These are phyloP conservation scores for Leishmania braziliensis DNA, from an alignment of 208 protist species.

Conservation along the genomic window DNA sequence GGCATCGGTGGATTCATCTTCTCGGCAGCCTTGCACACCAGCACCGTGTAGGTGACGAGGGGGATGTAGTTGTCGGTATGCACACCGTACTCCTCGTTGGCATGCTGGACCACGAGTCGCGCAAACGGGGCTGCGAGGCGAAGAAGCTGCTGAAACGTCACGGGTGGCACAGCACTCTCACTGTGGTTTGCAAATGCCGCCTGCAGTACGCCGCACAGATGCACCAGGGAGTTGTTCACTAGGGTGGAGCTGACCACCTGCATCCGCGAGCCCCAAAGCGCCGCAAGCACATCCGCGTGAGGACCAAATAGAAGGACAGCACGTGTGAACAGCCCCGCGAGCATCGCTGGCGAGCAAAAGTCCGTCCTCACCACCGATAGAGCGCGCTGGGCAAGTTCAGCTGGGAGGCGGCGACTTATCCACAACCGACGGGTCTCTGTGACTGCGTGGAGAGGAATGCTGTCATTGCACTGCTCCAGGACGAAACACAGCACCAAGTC, in stretches of 20 bases:
- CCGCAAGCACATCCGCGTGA: constrained; percentile 43
- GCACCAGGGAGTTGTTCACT: constrained; percentile 35
- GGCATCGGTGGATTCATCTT: constrained; percentile 36
- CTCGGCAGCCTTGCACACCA: constrained; percentile 20
- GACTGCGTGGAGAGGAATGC: constrained; percentile 33
- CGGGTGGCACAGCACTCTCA: constrained; percentile 1
- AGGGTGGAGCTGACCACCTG: constrained; percentile 32
- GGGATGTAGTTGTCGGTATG: constrained; percentile 69
- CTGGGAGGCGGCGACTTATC: constrained; percentile 13
- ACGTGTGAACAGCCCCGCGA: constrained; percentile 55
- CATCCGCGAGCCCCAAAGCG: constrained; percentile 23
- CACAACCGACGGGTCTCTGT: constrained; percentile 24
- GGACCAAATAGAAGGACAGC: constrained; percentile 54
- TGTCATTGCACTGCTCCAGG: constrained; percentile 78
- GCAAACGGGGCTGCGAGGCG: constrained; percentile 38
- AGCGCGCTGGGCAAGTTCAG: constrained; percentile 26
- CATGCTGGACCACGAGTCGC: constrained; percentile 27
- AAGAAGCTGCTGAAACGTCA: constrained; percentile 27
- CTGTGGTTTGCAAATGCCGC: not conserved
- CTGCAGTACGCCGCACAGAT: constrained; percentile 14
- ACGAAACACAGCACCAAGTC: constrained; percentile 75
- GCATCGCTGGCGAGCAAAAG: constrained; percentile 22
- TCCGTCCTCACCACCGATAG: constrained; percentile 23
- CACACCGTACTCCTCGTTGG: constrained; percentile 28
- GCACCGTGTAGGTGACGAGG: constrained; percentile 45